Conservation (phyloP, 176 grass and related monocot genomes). For the Ensete glaucum region DNA sequence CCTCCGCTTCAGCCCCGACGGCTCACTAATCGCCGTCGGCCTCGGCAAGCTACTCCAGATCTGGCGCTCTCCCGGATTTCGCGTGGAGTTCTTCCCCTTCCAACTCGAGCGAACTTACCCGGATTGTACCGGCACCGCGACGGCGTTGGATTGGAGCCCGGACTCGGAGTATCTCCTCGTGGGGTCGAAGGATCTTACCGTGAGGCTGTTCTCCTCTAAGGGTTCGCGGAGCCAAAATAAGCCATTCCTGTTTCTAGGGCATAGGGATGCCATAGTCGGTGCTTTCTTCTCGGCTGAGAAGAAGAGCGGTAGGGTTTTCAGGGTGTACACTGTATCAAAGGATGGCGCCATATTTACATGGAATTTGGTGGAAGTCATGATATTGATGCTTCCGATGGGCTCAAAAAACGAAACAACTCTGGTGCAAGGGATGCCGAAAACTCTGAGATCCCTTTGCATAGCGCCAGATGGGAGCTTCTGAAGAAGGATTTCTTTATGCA, state of each 20-base stretch:
- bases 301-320: constrained; percentile 42
- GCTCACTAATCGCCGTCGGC: constrained; percentile 61
- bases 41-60: constrained; percentile 80
- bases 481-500: constrained; percentile 94
- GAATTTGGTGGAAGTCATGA: constrained; percentile 47
- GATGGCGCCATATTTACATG: constrained; percentile 85
- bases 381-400: constrained; percentile 18
- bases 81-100: constrained; percentile 87
- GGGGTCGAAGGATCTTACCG: constrained; percentile 75
- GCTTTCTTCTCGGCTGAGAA: constrained; percentile 72
- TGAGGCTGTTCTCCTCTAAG: constrained; percentile 52
- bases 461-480: constrained; percentile 49
- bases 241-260: constrained; percentile 73
- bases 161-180: constrained; percentile 74
- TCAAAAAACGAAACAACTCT: constrained; percentile 34
- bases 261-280: constrained; percentile 47
- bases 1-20: constrained; percentile 64
- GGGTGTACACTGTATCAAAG: constrained; percentile 63
- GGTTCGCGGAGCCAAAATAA: constrained; percentile 38
- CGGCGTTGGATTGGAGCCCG: constrained; percentile 81
- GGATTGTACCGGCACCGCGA: constrained; percentile 55
- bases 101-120: constrained; percentile 75
- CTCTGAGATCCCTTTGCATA: constrained; percentile 30
- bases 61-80: constrained; percentile 82
- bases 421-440: constrained; percentile 19